phyloP scores from a whole-genome alignment of 2,329 filamentous ascomycete genomes.

The Emericellopsis atlantica region DNA sequence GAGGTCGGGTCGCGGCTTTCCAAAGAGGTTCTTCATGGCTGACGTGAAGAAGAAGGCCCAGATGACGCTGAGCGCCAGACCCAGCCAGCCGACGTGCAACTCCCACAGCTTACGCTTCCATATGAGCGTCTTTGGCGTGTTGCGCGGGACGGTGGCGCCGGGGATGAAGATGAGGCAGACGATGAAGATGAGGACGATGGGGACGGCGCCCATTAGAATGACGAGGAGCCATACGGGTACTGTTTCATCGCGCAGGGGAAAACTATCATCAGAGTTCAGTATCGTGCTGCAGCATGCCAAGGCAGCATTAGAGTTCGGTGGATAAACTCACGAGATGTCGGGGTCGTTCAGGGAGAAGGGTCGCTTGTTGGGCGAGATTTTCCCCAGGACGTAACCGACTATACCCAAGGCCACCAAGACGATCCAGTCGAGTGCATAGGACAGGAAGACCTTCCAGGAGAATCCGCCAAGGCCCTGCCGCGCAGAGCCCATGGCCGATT shows the following conservation, averaged over 20 bases:
- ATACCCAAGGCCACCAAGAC: conserved; percentile 47
- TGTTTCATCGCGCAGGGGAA: conserved; percentile 61
- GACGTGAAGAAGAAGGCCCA: conserved; percentile 70
- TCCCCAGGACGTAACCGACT: conserved; percentile 46
- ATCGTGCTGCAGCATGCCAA: conserved; percentile 2
- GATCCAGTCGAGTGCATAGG: conserved; percentile 66
- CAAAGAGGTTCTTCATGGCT: conserved; percentile 68
- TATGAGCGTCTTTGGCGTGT: conserved; percentile 50
- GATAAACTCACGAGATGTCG: conserved; percentile 49
- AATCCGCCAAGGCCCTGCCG: background rate
- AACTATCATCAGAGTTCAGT: conserved; percentile 26
- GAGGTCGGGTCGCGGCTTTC: conserved; percentile 67
- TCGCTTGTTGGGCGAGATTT: conserved; percentile 49
- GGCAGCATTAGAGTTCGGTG: conserved; percentile 10
- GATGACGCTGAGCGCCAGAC: conserved; percentile 60
- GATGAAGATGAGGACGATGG: conserved; percentile 54
- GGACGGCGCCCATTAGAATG: conserved; percentile 49
- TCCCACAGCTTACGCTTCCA: conserved; percentile 86
- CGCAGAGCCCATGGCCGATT: conserved; percentile 10
- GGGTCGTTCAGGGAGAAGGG: conserved; percentile 62
- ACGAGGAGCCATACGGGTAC: conserved; percentile 55
- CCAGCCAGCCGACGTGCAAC: conserved; percentile 74
- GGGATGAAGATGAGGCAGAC: conserved; percentile 61
- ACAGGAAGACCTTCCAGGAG: conserved; percentile 28
- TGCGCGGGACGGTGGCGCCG: conserved; percentile 50